Conservation (phyloP, 768 basidiomycete genomes). For the Jaapia argillacea region DNA sequence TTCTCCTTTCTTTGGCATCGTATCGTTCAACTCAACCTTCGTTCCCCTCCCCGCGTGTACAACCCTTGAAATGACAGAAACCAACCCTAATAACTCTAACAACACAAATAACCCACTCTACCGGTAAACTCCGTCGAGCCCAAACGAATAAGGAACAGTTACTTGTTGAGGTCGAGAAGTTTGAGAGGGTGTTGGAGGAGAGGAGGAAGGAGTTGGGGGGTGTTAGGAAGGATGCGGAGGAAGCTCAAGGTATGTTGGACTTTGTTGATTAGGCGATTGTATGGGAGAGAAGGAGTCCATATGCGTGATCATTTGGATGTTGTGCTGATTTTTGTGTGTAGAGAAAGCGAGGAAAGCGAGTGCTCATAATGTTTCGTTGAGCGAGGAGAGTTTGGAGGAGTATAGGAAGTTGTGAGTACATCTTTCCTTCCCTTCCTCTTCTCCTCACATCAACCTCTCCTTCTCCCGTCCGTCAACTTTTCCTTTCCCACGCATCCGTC, state of each 20-base stretch:
- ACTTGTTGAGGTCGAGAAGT: conserved; percentile 42
- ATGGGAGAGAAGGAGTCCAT: no score
- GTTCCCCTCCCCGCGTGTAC: no score
- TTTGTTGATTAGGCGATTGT: no score
- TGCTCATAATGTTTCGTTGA: conserved; percentile 67
- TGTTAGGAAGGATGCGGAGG: conserved; percentile 61
- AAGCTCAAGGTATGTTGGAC: conserved; percentile 60
- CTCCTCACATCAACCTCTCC: no score
- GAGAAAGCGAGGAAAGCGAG: conserved; percentile 70
- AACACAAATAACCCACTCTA: conserved; percentile 80
- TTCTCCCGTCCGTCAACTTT: no score
- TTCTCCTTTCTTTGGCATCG: background rate
- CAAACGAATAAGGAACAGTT: conserved; percentile 54
- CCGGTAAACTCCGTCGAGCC: conserved; percentile 69
- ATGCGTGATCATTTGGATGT: background rate
- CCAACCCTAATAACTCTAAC: conserved; percentile 80
- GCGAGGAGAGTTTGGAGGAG: conserved; percentile 77
- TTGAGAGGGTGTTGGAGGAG: conserved; percentile 39
- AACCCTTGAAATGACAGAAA: no score
- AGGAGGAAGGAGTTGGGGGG: conserved; percentile 56
- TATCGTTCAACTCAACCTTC: background rate
- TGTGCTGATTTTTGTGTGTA: conserved; percentile 18
- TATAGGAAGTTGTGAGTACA: conserved; percentile 70
- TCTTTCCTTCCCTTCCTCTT: no score
- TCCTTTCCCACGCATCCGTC: no score